Evolutionary conservation across 345 rosid genomes (phyloP).

Genomic region (Stellera chamaejasme): DNA sequence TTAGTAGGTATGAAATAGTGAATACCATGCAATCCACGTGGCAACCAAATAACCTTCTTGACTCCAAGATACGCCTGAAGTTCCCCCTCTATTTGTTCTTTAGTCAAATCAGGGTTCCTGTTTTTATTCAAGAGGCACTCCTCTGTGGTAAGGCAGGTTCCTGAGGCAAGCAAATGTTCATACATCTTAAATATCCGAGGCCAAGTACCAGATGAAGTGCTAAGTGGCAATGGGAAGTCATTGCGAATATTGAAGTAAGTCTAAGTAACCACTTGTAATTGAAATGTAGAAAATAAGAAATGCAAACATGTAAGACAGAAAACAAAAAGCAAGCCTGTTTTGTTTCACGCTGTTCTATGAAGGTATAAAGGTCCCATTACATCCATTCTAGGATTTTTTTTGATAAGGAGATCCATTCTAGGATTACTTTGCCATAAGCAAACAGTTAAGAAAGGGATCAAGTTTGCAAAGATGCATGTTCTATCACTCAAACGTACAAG

Average conservation of each 20-base stretch:
- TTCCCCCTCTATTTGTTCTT: conserved; percentile 71
- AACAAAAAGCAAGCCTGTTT: not conserved
- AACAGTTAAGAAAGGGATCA: too few species aligned
- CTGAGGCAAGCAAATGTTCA: conserved; percentile 25
- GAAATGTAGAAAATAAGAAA: not conserved
- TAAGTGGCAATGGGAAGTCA: too few species aligned
- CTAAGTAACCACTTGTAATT: too few species aligned
- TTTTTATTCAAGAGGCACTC: conserved; percentile 90
- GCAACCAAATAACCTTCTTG: conserved; percentile 70
- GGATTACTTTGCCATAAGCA: too few species aligned
- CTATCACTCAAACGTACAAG: too few species aligned
- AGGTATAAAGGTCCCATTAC: too few species aligned
- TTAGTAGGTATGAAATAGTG: conserved; percentile 14
- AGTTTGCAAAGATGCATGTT: too few species aligned
- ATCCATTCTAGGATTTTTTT: too few species aligned
- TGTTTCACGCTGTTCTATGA: too few species aligned
- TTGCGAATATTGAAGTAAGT: too few species aligned
- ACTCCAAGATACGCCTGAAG: conserved; percentile 75
- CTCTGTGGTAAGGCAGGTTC: conserved; percentile 89
- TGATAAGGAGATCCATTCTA: too few species aligned
- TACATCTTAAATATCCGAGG: not conserved
- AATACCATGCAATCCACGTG: conserved; percentile 70
- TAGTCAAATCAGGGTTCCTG: conserved; percentile 66
- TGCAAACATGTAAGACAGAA: not conserved
- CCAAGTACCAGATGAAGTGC: not conserved